phyloP scores from a whole-genome alignment of 2,329 filamentous ascomycete genomes.

The Parafenestella ontariensis region DNA sequence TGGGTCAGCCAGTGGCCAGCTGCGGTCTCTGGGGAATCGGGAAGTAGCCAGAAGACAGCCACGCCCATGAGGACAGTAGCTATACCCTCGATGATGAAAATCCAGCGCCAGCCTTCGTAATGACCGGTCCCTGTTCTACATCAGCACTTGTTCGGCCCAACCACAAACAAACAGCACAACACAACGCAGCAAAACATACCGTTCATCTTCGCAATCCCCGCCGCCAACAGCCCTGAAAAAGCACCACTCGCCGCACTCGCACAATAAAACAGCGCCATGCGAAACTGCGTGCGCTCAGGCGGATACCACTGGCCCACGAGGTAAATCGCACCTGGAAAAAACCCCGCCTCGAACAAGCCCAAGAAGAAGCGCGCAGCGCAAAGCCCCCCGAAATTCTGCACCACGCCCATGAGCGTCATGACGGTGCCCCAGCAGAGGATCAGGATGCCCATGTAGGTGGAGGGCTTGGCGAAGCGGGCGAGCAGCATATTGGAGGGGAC shows the following conservation, averaged over 20 bases:
- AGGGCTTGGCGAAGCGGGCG: slow-evolving; percentile 38
- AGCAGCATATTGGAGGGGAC: slow-evolving; percentile 55
- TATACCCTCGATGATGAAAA: slow-evolving; percentile 53
- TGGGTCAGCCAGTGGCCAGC: slow-evolving; percentile 23
- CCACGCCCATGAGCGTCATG: slow-evolving; percentile 36
- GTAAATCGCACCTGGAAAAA: slow-evolving; percentile 47
- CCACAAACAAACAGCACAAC: neutral
- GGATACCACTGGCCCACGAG: slow-evolving; percentile 47
- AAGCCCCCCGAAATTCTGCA: slow-evolving; percentile 28
- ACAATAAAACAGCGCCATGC: slow-evolving; percentile 48
- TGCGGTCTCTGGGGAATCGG: slow-evolving; percentile 28
- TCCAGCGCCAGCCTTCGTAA: slow-evolving; percentile 50
- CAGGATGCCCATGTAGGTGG: slow-evolving; percentile 40
- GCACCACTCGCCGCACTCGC: slow-evolving; percentile 49
- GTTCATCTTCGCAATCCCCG: slow-evolving; percentile 46
- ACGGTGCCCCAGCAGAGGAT: slow-evolving; percentile 33
- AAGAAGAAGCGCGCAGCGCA: slow-evolving; percentile 26
- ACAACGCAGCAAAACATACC: slow-evolving; percentile 46
- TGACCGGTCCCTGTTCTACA: neutral
- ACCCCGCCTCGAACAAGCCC: slow-evolving; percentile 38
- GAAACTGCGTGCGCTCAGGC: slow-evolving; percentile 41
- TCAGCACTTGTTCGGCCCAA: neutral
- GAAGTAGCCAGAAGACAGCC: slow-evolving; percentile 35
- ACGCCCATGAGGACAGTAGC: slow-evolving; percentile 38
- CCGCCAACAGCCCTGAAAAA: slow-evolving; percentile 53